Evolutionary conservation across 148 eudicot genomes (phyloP).

Genomic region (Vaccinium myrtillus): DNA sequence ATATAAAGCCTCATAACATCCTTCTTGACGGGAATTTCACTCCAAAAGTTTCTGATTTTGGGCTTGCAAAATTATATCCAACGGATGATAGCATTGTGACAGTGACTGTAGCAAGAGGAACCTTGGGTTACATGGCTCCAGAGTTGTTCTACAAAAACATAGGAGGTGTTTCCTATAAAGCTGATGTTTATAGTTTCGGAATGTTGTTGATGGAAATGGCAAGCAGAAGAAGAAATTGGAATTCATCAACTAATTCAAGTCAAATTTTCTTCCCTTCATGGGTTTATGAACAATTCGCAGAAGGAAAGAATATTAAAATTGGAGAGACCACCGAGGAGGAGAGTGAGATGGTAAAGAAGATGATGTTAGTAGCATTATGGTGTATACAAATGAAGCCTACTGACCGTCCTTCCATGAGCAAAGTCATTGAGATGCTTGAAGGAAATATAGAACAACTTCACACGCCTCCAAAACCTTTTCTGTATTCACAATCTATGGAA

Average conservation of each 20-base stretch:
- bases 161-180: slow-evolving; percentile 14
- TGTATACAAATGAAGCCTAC: slow-evolving; percentile 18
- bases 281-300: slow-evolving; percentile 5
- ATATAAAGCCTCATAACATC: slow-evolving; percentile 29
- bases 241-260: slow-evolving; percentile 2
- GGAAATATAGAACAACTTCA: background rate
- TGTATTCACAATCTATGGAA: background rate
- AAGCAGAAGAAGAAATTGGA: background rate
- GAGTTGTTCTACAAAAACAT: slow-evolving; percentile 15
- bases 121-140: slow-evolving; percentile 13
- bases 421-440: slow-evolving; percentile 8
- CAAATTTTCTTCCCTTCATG: slow-evolving; percentile 14
- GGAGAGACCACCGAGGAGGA: slow-evolving; percentile 1
- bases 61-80: slow-evolving; percentile 20
- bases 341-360: slow-evolving; percentile 1
- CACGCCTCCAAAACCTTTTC: slow-evolving; percentile 9
- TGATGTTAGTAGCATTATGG: slow-evolving; percentile 13
- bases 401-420: slow-evolving; percentile 11
- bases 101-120: slow-evolving; percentile 17
- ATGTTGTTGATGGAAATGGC: slow-evolving; percentile 18
- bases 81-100: slow-evolving; percentile 10
- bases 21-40: slow-evolving; percentile 23
- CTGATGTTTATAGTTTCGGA: slow-evolving; percentile 15
- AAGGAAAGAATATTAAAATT: background rate
- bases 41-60: slow-evolving; percentile 27